phyloP scores from a whole-genome alignment of 2,329 filamentous ascomycete genomes.

The Falciphora oryzae region DNA sequence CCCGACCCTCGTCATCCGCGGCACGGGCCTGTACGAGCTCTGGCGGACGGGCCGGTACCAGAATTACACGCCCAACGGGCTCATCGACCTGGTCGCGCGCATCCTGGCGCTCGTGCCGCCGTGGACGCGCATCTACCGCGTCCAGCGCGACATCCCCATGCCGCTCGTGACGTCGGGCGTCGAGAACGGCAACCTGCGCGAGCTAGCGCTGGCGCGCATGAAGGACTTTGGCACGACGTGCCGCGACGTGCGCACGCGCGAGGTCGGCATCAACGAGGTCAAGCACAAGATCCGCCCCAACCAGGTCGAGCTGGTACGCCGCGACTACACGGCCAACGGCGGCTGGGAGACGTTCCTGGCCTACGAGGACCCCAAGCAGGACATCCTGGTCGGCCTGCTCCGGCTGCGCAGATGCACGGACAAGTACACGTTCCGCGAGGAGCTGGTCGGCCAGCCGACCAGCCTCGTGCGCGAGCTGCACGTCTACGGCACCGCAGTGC shows the following conservation, averaged over 20 bases:
- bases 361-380: constrained; percentile 97
- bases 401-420: constrained; percentile 81
- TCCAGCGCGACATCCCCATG: constrained; percentile 99
- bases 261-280: constrained; percentile 98
- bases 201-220: constrained; percentile 93
- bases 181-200: constrained; percentile 93
- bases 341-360: constrained; percentile 98
- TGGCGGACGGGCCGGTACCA: constrained; percentile 97
- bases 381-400: constrained; percentile 89
- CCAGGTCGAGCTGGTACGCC: constrained; percentile 88
- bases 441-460: constrained; percentile 79
- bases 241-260: constrained; percentile 89
- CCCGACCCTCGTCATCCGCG: constrained; percentile 92
- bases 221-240: constrained; percentile 98
- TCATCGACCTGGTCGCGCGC: constrained; percentile 93
- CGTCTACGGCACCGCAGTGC: constrained; percentile 96
- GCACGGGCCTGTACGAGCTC: constrained; percentile 92
- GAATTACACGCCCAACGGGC: constrained; percentile 95
- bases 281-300: constrained; percentile 98
- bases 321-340: constrained; percentile 91
- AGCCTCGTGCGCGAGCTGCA: constrained; percentile 92
- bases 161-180: constrained; percentile 97
- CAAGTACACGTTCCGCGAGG: constrained; percentile 86
- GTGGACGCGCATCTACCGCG: constrained; percentile 97
- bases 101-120: constrained; percentile 92